Evolutionary conservation across 140 eudicot species (phyloP).

Genomic region (Flaveria floridana): DNA sequence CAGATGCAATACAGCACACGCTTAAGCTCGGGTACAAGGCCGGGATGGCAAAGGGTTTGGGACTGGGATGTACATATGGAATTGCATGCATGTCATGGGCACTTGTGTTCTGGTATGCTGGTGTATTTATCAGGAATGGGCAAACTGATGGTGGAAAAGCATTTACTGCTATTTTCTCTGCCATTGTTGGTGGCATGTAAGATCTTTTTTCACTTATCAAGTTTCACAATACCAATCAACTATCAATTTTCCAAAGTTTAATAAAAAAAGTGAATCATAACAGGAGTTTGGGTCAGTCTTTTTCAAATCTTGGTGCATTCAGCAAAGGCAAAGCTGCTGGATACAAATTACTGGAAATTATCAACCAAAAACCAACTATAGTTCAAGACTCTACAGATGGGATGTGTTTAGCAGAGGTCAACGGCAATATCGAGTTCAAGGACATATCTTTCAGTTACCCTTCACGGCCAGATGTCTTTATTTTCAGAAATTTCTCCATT

Average conservation of each 20-base stretch:
- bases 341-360: conserved; percentile 81
- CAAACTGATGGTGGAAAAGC: conserved; percentile 99
- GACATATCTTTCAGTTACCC: conserved; percentile 87
- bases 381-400: conserved; percentile 66
- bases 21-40: conserved; percentile 92
- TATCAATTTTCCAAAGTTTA: conserved; percentile 2
- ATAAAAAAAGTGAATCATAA: conserved; percentile 16
- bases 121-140: conserved; percentile 91
- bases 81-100: conserved; percentile 99
- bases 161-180: conserved; percentile 92
- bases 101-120: conserved; percentile 98
- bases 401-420: conserved; percentile 63
- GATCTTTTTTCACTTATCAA: conserved; percentile 7
- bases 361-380: conserved; percentile 81
- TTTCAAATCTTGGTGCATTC: conserved; percentile 96
- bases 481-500: conserved; percentile 77
- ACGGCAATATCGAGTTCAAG: conserved; percentile 83
- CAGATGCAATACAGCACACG: conserved; percentile 91
- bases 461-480: conserved; percentile 88
- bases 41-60: conserved; percentile 98
- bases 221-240: neutral
- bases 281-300: conserved; percentile 99
- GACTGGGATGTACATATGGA: conserved; percentile 94
- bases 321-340: conserved; percentile 99
- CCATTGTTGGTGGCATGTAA: conserved; percentile 99